A percentile compares a stretch with the other conserved stretches of the same genome.
phyloP scores from a whole-genome alignment of 2,329 filamentous ascomycete genomes.

The Diaporthe australafricana region DNA sequence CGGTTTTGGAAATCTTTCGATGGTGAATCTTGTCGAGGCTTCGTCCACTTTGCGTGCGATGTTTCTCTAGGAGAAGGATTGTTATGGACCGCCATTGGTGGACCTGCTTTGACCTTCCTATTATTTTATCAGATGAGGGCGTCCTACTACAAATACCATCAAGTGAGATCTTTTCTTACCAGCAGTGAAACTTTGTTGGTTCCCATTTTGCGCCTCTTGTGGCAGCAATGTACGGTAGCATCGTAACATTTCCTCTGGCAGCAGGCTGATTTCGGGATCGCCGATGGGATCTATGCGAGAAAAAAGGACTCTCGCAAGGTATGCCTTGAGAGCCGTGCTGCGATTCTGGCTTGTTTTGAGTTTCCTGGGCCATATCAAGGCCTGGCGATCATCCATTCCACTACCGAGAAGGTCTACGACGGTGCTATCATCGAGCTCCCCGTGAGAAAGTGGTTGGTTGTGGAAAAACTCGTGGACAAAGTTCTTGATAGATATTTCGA shows the following conservation, averaged over 20 bases:
- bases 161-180: not conserved
- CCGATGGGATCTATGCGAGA: not conserved
- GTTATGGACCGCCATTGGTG: not conserved
- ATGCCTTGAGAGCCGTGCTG: not conserved
- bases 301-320: not conserved
- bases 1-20: not conserved
- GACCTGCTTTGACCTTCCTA: not conserved
- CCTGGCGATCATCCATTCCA: not conserved
- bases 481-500: not conserved
- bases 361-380: not conserved
- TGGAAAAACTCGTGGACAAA: not conserved
- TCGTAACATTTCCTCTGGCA: not conserved
- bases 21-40: not conserved
- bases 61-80: not conserved
- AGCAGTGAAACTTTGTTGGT: not conserved
- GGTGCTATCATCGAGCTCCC: not conserved
- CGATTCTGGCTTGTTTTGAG: not conserved
- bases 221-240: not conserved
- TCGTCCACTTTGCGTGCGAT: not conserved
- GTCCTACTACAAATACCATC: not conserved
- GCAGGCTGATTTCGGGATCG: not conserved
- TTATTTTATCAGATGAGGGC: not conserved
- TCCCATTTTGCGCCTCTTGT: not conserved
- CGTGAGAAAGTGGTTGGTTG: not conserved
- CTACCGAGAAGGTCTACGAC: not conserved